These are phyloP conservation scores for Neocucurbitaria cava DNA, from an alignment of 2,329 filamentous ascomycete species.

Conservation along the genomic window DNA sequence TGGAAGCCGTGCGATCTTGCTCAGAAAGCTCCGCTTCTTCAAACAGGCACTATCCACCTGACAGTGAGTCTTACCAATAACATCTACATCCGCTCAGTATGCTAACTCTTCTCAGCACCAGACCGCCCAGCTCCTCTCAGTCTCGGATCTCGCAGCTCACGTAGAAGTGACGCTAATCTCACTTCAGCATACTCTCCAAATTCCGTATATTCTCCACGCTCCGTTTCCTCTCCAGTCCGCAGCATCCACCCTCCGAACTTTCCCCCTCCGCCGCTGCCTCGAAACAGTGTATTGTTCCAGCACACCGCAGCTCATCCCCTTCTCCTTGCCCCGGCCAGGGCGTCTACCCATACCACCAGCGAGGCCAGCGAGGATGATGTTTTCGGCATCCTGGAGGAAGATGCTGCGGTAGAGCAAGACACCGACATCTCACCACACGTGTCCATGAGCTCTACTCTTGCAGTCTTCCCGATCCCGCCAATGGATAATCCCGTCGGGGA, in stretches of 20 bases:
- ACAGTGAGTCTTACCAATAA: slow-evolving; percentile 7
- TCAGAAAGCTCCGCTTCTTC: background rate
- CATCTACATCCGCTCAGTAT: background rate
- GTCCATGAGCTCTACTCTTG: background rate
- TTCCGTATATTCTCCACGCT: slow-evolving; percentile 9
- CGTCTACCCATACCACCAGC: background rate
- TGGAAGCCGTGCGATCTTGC: background rate
- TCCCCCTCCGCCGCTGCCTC: background rate
- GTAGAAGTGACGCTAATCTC: slow-evolving; percentile 1
- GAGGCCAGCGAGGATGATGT: slow-evolving; percentile 1
- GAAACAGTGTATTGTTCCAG: background rate
- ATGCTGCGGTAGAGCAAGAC: background rate
- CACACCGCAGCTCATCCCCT: background rate
- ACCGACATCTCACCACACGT: background rate
- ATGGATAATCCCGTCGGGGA: slow-evolving; percentile 11
- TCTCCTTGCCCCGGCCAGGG: background rate
- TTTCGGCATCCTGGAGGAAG: background rate
- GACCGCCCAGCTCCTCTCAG: slow-evolving; percentile 38
- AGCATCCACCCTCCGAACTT: background rate
- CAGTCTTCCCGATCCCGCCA: slow-evolving; percentile 15
- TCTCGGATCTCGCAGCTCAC: slow-evolving; percentile 17
- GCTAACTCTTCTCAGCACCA: slow-evolving; percentile 22
- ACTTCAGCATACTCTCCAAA: too few species aligned
- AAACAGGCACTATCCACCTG: slow-evolving; percentile 12
- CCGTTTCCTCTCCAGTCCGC: slow-evolving; percentile 17